Percentiles rank a stretch among this genome's conserved stretches.
phyloP scores from a whole-genome alignment of 2,329 filamentous ascomycete genomes.

The Septoria petroselini region DNA sequence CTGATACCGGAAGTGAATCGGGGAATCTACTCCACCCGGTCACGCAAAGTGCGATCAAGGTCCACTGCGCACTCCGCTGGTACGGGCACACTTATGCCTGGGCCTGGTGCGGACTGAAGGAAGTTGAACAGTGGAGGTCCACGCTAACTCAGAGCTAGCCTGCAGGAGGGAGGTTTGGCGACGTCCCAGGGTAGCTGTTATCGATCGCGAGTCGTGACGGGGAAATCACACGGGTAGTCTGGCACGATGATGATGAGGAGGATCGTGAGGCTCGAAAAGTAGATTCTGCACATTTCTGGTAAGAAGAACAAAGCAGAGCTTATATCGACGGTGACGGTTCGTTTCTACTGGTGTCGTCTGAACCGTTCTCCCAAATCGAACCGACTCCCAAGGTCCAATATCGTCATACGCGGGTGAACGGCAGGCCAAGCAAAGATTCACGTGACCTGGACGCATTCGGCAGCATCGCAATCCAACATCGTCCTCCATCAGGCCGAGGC shows the following conservation, averaged over 20 bases:
- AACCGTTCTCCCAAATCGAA: not conserved
- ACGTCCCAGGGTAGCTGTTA: constrained; percentile 8
- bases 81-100: constrained; percentile 6
- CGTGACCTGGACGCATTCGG: no score
- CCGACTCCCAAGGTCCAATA: no score
- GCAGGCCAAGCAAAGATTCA: no score
- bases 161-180: constrained; percentile 19
- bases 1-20: constrained; percentile 10
- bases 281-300: no score
- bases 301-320: no score
- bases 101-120: constrained; percentile 27
- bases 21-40: constrained; percentile 5
- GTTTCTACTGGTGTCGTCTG: not conserved
- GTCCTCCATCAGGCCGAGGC: constrained; percentile 3
- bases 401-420: not conserved
- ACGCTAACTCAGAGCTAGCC: constrained; percentile 21
- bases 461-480: no score
- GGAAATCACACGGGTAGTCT: no score
- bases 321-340: no score
- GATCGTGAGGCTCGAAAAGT: no score
- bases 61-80: constrained; percentile 5
- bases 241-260: no score
- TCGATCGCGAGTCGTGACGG: not conserved
- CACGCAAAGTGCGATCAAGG: constrained; percentile 3
- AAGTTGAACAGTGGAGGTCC: constrained; percentile 17